Percentiles rank a stretch among this genome's conserved stretches.
Conservation (phyloP, 306 rosid species). For the Astragalus membranaceus region DNA sequence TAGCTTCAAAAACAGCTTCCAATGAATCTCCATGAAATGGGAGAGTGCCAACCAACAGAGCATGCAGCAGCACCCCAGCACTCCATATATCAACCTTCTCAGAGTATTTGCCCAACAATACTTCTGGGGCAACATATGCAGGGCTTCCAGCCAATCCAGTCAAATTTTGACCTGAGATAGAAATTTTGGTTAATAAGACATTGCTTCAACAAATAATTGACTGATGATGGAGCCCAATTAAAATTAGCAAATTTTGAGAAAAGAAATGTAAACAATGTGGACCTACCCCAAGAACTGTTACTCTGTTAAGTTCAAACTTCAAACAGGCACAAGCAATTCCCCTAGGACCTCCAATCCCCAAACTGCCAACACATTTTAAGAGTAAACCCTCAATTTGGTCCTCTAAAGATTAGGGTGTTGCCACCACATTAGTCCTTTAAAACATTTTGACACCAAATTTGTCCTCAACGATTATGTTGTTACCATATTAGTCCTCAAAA, state of each 20-base stretch:
- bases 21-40: constrained; percentile 87
- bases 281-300: not conserved
- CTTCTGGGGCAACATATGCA: constrained; percentile 99
- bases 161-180: constrained; percentile 72
- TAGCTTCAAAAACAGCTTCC: constrained; percentile 90
- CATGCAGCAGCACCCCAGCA: constrained; percentile 93
- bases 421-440: not conserved
- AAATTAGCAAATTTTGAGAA: not conserved
- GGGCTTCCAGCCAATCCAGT: constrained; percentile 99
- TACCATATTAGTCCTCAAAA: not conserved
- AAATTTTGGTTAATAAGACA: constrained; percentile 18
- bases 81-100: constrained; percentile 99
- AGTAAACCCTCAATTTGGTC: not conserved
- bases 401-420: not conserved
- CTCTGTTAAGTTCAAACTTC: not conserved
- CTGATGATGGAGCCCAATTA: not conserved
- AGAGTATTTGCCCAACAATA: constrained; percentile 63
- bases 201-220: constrained; percentile 8
- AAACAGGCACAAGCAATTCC: not conserved
- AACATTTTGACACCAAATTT: not conserved
- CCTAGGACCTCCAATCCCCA: not conserved
- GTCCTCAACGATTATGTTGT: no score
- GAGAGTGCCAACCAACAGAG: constrained; percentile 76
- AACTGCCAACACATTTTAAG: not conserved
- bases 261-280: not conserved